A percentile compares a stretch with the other conserved stretches of the same genome.
phyloP scores from a whole-genome alignment of 768 basidiomycete genomes.

The Lanmaoa pseudosensibilis region DNA sequence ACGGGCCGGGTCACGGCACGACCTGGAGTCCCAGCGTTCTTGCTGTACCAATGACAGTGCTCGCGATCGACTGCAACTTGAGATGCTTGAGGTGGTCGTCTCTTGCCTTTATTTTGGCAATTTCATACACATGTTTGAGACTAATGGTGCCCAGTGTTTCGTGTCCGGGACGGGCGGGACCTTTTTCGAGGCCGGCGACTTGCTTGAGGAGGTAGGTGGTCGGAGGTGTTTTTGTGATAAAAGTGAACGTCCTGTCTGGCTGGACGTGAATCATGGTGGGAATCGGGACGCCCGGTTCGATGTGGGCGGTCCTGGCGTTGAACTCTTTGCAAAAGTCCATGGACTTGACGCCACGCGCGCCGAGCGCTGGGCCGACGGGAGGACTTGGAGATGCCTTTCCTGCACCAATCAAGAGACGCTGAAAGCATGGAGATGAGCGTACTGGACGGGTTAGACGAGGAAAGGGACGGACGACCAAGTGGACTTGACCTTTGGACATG shows the following conservation, averaged over 20 bases:
- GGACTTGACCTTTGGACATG: conserved; percentile 76
- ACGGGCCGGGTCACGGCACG: conserved; percentile 60
- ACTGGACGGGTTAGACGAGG: conserved; percentile 1
- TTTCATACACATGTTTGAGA: conserved; percentile 98
- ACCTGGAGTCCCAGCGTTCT: conserved; percentile 88
- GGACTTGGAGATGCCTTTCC: conserved; percentile 96
- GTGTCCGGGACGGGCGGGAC: conserved; percentile 79
- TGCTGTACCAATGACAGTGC: conserved; percentile 86
- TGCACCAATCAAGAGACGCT: conserved; percentile 87
- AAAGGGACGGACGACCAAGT: conserved; percentile 64
- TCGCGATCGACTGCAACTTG: conserved; percentile 82
- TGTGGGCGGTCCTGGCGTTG: conserved; percentile 92
- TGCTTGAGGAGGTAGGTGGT: conserved; percentile 89
- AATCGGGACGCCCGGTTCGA: conserved; percentile 79
- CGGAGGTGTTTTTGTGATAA: conserved; percentile 90
- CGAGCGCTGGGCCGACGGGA: conserved; percentile 94
- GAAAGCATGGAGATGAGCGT: conserved; percentile 14
- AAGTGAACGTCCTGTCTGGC: conserved; percentile 93
- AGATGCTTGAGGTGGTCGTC: conserved; percentile 90
- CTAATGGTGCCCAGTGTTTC: conserved; percentile 78
- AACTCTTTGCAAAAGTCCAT: conserved; percentile 99
- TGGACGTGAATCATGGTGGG: conserved; percentile 93
- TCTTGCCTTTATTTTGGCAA: conserved; percentile 92
- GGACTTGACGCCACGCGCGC: conserved; percentile 96
- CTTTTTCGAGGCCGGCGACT: conserved; percentile 87